Base-by-base conservation (phyloP, 2,329 filamentous ascomycete genomes). In the Chlorencoelia australis region DNA sequence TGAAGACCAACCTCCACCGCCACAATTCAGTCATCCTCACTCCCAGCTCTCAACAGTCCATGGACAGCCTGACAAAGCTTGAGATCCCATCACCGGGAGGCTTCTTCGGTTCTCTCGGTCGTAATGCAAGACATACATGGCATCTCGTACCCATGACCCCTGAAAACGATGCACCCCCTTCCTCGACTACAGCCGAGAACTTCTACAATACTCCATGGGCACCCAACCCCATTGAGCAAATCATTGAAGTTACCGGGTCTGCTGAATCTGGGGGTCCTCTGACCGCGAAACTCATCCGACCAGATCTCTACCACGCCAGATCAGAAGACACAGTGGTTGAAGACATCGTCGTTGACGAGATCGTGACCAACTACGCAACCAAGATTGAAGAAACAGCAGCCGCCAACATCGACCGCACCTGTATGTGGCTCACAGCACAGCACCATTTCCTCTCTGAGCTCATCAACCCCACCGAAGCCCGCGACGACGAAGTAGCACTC, bases 11-110 rank as follows among this genome's bases (percentile, higher is more conserved):
- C 26, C 49, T 56, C 24, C 54, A 44, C 33, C 51, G 52, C 14
- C 44, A 55, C 29, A 45, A 56, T 41, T 59, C 61, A 8, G 58
- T 64, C 31, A 58, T 63, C 26, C 55, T 57, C 14, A 66, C 65
- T 1, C 65, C 73, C 7, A 62, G 68, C 7, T 73, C 74, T 28
- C 69, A 67, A 39, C 60, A 68, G 39, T 80, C 79, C 10, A 66
- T 78, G 10, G 79, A 79, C 38, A 82, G 79, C 25, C 70, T 95
- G 44, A 88, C 83, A 14, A 78, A 74, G 41, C 71, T 95, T 14
- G 88, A 88, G 17, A 87, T 96, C 21, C 89, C 88, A 5, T 95
- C 89, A 0, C 89, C 89, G 0, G 82, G 85, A 17, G 86, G 82
- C 1, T 95, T 95, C 67, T 95, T 95, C 60, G 84, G 84, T 2